Base-by-base conservation (phyloP, 352 stramenopile genomes). In the Globisporangium nagaii region DNA sequence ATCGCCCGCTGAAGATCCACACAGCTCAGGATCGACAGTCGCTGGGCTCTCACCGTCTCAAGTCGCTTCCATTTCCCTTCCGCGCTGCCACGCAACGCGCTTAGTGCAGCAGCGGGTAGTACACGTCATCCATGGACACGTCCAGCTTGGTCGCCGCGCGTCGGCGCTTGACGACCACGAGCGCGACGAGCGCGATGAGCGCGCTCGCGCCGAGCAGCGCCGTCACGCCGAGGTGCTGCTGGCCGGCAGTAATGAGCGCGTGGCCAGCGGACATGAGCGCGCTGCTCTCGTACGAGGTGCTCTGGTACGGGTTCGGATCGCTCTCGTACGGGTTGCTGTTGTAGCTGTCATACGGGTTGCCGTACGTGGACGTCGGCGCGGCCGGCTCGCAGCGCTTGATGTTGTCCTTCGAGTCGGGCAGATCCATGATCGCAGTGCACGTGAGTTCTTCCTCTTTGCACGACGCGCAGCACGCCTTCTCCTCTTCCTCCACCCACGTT, bases 51-150 rank as follows among this genome's bases (percentile, higher is more conserved):
- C n/a, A n/a, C n/a, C n/a, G n/a, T n/a, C n/a, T n/a, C n/a, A n/a
- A 39, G 34, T 4, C 20, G 34, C 34, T n/a, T 13, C 13, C 34
- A 39, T 6, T 39, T 6, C 2, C 9, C 20, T 39, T 17, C 13
- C 13, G 12, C 20, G 13, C 37, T 25, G 19, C n/a, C 22, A 19
- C 8, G n/a, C 39, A 7, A 45, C 39, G 17, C 22, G 37, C 48
- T 27, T 77, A 88, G 57, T 77, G 60, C 43, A 88, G 61, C 40
- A 88, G 63, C 25, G 77, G 74, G 37, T 86, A 84, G 56, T 86
- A 84, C 22, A 73, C 77, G 37, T 86, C 74, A 11, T 84, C 71
- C 7, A 60, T 27, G n/a, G 60, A 39, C 35, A 36, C 49, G n/a
- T 57, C 52, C 13, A 59, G 41, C 2, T 63, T 54, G 13, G 41